Evolutionary conservation across 139 green algal species (phyloP), one percentile per base, ranked within the genome.

Genomic region (Deuterostichococcus epilithicus): DNA sequence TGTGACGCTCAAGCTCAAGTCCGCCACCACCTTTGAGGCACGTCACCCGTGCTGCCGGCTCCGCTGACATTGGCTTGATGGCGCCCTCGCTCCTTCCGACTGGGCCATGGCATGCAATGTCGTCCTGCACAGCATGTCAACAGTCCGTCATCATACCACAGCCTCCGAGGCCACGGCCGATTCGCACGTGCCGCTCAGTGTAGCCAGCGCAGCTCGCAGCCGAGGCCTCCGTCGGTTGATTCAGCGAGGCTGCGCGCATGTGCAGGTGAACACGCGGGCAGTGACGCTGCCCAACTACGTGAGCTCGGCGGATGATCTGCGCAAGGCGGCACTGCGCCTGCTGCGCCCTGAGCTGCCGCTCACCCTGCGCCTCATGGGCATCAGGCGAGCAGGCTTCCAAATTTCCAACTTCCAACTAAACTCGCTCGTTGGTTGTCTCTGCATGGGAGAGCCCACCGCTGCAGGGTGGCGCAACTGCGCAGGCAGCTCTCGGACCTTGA

Each of bases 1-100:
- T 20, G 18, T 97, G 26, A 96, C 90, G 0, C 87, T 97, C 32
- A 97, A 97, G 77, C 77, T 97, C 30, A 97, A 97, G 79, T 68
- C 80, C 3, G 70, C 76, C 37, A 86, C 84, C 5, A 83, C 60
- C 10, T 97, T 96, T 78, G 85, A 93, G 78, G 81, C 94, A 70
- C 18, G 80, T 0, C 67, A 52, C 22, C 33, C 75, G 1, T 68
- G 68, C 44, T 36, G 18, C 70, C 15, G 10, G 70, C 18, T 10
- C 15, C 37, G 37, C 38, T 66, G 35, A 47, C 5, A 25, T 72
- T 15, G 18, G 25, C 18, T 70, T 32, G 10, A 4, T 45, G 15
- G 23, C 28, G 44, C 68, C 30, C 30, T 15, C 70, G 38, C 36
- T 76, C n/a, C 10, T 15, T 30, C 23, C 37, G 70, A 32, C 5